Conservation (phyloP, 495 filamentous ascomycete genomes). For the Penicillium mononematosum region DNA sequence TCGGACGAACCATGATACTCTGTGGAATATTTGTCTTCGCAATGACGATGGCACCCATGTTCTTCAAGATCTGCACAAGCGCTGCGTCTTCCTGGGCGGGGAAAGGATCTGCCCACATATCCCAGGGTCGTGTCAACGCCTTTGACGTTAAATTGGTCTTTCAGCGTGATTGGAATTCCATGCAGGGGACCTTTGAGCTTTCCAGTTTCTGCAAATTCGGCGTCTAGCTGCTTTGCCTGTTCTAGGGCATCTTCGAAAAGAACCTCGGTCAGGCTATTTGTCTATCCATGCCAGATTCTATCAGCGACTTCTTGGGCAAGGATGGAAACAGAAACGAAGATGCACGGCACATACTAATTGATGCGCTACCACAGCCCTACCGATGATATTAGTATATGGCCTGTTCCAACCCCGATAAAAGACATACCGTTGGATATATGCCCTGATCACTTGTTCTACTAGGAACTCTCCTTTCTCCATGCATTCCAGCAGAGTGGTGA, state of each 20-base stretch:
- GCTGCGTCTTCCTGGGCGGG: constrained; percentile 51
- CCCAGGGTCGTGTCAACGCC: constrained; percentile 59
- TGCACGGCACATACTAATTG: constrained; percentile 42
- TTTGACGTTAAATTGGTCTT: constrained; percentile 66
- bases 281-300: constrained; percentile 21
- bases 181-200: constrained; percentile 59
- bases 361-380: constrained; percentile 54
- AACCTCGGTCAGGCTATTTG: constrained; percentile 64
- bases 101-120: constrained; percentile 53
- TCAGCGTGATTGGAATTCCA: constrained; percentile 62
- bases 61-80: constrained; percentile 45
- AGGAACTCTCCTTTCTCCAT: constrained; percentile 41
- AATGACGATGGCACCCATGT: constrained; percentile 54
- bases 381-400: neutral
- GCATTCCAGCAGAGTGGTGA: constrained; percentile 31
- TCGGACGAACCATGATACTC: constrained; percentile 45
- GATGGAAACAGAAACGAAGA: neutral
- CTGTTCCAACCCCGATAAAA: neutral
- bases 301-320: neutral
- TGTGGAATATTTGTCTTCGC: constrained; percentile 63
- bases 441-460: constrained; percentile 41
- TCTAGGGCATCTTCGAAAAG: constrained; percentile 60
- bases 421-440: constrained; percentile 52
- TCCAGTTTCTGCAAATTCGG: constrained; percentile 42
- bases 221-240: constrained; percentile 57